Evolutionary conservation across 2,329 filamentous ascomycete species (phyloP).

Genomic region (Colletotrichum sansevieriae): DNA sequence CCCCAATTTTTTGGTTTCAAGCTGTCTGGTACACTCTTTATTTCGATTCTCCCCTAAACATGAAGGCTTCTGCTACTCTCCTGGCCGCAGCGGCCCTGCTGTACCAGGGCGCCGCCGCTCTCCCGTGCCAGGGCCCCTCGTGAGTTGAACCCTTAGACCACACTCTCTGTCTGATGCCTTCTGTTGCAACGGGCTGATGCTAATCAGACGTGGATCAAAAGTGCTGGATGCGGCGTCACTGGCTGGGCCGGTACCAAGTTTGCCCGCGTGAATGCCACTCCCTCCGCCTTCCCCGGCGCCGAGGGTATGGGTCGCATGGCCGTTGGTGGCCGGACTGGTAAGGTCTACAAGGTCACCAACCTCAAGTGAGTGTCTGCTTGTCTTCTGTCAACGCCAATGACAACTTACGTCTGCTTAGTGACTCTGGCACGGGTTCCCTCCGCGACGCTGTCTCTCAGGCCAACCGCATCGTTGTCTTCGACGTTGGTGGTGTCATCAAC

Average conservation of each 20-base stretch:
- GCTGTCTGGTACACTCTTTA: constrained; percentile 29
- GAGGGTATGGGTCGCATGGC: constrained; percentile 63
- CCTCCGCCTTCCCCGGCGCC: constrained; percentile 62
- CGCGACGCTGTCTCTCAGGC: constrained; percentile 62
- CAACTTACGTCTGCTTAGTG: constrained; percentile 45
- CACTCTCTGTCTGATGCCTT: background rate
- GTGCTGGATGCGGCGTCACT: constrained; percentile 9
- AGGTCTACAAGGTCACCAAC: constrained; percentile 63
- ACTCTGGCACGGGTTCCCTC: constrained; percentile 62
- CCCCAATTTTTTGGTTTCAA: constrained; percentile 12
- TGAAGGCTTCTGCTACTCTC: constrained; percentile 33
- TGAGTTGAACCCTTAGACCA: background rate
- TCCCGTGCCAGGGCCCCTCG: constrained; percentile 33
- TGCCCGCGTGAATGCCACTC: constrained; percentile 23
- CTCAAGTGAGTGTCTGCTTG: constrained; percentile 49
- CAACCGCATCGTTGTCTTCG: constrained; percentile 64
- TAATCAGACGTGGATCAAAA: constrained; percentile 14
- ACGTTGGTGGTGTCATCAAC: constrained; percentile 63
- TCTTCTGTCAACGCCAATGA: no score
- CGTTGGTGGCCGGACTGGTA: constrained; percentile 59
- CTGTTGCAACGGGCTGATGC: background rate
- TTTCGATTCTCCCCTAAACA: constrained; percentile 20
- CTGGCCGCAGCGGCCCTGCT: constrained; percentile 26
- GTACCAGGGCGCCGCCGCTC: constrained; percentile 18
- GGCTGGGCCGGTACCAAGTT: constrained; percentile 22